A percentile compares a stretch with the other conserved stretches of the same genome.
phyloP scores from a whole-genome alignment of 2,329 filamentous ascomycete genomes.

The Xylaria sp. region DNA sequence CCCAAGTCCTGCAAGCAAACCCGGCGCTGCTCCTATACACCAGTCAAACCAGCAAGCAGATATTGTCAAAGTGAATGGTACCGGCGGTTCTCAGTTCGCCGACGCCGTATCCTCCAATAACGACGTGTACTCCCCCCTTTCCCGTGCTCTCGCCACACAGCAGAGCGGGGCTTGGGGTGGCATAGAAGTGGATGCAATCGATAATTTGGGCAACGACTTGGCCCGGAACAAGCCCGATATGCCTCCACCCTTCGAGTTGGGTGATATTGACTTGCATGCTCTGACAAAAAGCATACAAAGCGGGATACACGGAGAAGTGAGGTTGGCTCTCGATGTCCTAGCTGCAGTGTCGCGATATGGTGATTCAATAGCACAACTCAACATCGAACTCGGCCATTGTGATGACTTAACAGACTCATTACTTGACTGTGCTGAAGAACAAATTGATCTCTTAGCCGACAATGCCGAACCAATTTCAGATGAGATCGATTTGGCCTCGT shows the following conservation, averaged over 20 bases:
- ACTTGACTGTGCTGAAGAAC: slow-evolving; percentile 90
- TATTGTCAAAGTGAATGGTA: slow-evolving; percentile 43
- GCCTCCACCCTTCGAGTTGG: slow-evolving; percentile 80
- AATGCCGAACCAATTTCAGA: slow-evolving; percentile 88
- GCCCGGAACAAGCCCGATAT: slow-evolving; percentile 77
- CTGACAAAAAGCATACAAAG: slow-evolving; percentile 90
- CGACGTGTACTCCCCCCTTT: slow-evolving; percentile 66
- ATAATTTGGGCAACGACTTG: slow-evolving; percentile 73
- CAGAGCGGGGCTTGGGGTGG: slow-evolving; percentile 63
- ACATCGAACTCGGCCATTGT: slow-evolving; percentile 75
- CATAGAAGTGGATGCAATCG: slow-evolving; percentile 73
- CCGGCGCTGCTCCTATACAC: slow-evolving; percentile 56
- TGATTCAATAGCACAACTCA: slow-evolving; percentile 70
- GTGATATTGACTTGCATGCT: slow-evolving; percentile 89
- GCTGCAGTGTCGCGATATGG: slow-evolving; percentile 73
- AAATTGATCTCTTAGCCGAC: slow-evolving; percentile 85
- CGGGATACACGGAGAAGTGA: slow-evolving; percentile 89
- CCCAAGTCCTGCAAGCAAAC: slow-evolving; percentile 54
- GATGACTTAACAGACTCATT: slow-evolving; percentile 91
- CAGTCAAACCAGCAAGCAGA: slow-evolving; percentile 52
- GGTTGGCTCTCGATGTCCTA: slow-evolving; percentile 87
- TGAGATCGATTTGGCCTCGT: slow-evolving; percentile 82
- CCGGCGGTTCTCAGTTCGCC: slow-evolving; percentile 45
- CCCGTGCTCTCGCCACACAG: slow-evolving; percentile 63
- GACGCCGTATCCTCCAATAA: slow-evolving; percentile 57